Evolutionary conservation across 129 eudicot genomes (phyloP), one percentile per base, ranked within the genome.

Genomic region (Helianthus tuberosus): DNA sequence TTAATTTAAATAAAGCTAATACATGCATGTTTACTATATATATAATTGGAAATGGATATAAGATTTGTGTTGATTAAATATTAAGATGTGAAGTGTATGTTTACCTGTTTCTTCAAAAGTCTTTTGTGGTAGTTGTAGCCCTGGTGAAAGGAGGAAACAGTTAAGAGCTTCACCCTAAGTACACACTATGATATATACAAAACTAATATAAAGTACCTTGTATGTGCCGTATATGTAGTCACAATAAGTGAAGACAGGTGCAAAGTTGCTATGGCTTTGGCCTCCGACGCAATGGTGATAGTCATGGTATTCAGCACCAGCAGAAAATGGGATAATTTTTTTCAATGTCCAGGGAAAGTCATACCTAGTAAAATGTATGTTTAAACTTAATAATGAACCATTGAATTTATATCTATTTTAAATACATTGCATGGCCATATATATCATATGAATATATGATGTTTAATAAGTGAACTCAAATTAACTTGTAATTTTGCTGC

Each of bases 261-360:
- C 93, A 68, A 89, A 92, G 80, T 92, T 87, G 64, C 97, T 89
- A 75, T 92, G 97, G 81, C 97, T 89, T 77, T 82, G 84, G 20
- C 93, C 96, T 62, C 97, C 97, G 55, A 92, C 96, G 36, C 85
- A 92, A 80, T 89, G 97, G 77, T 92, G 96, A 84, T 92, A 89
- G 79, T 92, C 97, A 81, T 92, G 97, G 82, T 89, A 87, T 59
- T 92, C 96, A 43, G 93, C 87, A 48, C 97, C 97, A 68, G 89
- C 96, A 61, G 88, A 89, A 66, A 92, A 89, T 3, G 97, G 97
- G 29, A 92, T 92, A 16, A 63, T 81, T 74, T 83, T 87, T 43
- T 92, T 89, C 10, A 83, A 85, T 50, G 85, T 83, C 97, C 97
- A 92, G 3, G 97, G 97, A 35, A 89, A 68, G 38, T 92, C 97